A percentile compares a stretch with the other conserved stretches of the same genome.
Conservation (phyloP, 1,284 basidiomycete species). For the Amylostereum areolatum region DNA sequence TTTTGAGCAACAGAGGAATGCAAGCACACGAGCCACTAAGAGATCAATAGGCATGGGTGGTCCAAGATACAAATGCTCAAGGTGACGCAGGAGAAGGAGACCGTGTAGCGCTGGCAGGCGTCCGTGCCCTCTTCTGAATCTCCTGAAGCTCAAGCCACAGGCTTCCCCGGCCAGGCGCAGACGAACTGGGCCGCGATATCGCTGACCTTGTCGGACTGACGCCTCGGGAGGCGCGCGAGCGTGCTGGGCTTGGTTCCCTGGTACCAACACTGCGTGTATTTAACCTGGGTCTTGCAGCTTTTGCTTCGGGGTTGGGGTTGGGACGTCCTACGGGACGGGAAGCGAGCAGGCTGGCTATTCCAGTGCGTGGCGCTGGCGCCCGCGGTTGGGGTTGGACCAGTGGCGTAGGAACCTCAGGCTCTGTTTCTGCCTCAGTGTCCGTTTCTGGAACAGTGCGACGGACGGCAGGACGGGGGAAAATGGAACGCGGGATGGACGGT, state of each 20-base stretch:
- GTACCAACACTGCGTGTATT: constrained; percentile 23
- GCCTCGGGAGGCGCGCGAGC: constrained; percentile 24
- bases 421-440: constrained; percentile 21
- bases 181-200: constrained; percentile 20
- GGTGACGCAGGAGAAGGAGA: constrained; percentile 19
- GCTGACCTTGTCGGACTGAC: constrained; percentile 34
- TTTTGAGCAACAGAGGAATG: too few relatives aligned
- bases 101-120: constrained; percentile 20
- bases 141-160: constrained; percentile 57
- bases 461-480: constrained; percentile 24
- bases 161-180: constrained; percentile 23
- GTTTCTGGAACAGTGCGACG: constrained; percentile 19
- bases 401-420: constrained; percentile 15
- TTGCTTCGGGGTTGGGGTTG: constrained; percentile 21
- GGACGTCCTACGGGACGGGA: constrained; percentile 28
- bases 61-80: not conserved
- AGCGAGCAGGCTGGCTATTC: constrained; percentile 33
- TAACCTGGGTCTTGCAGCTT: constrained; percentile 21
- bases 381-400: constrained; percentile 20
- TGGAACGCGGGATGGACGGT: constrained; percentile 11
- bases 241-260: constrained; percentile 26
- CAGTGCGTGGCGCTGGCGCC: constrained; percentile 16
- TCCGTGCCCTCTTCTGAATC: constrained; percentile 39
- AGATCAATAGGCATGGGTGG: not conserved
- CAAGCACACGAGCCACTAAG: too few relatives aligned